Percentiles rank a stretch among this genome's conserved stretches.
phyloP scores from a whole-genome alignment of 371 early-diverging fungal species.

The Saksenaea oblongispora region DNA sequence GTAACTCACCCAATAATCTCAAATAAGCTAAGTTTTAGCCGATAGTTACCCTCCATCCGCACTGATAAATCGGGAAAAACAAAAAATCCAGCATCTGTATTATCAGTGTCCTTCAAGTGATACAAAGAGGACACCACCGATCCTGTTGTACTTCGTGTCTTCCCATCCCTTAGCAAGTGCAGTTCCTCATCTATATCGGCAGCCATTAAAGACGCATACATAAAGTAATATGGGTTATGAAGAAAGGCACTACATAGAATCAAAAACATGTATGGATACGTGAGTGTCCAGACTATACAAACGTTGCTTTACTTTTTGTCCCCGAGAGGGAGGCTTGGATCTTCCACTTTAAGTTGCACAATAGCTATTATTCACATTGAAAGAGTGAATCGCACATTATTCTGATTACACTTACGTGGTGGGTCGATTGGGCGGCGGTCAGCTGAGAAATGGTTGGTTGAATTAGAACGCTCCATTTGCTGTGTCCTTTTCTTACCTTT shows the following conservation, averaged over 20 bases:
- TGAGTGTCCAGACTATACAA: neutral
- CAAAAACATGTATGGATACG: neutral
- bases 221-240: constrained; percentile 86
- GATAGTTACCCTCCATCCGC: constrained; percentile 87
- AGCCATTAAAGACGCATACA: constrained; percentile 79
- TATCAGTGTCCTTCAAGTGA: constrained; percentile 83
- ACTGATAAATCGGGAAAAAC: constrained; percentile 95
- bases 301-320: constrained; percentile 34
- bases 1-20: constrained; percentile 77
- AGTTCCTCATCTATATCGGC: constrained; percentile 70
- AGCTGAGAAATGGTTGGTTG: constrained; percentile 48
- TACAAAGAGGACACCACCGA: constrained; percentile 91
- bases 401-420: constrained; percentile 57
- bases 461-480: neutral
- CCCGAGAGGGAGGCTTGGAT: constrained; percentile 41
- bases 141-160: constrained; percentile 77
- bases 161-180: constrained; percentile 73
- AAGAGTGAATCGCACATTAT: neutral
- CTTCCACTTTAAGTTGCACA: constrained; percentile 73
- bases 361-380: constrained; percentile 53
- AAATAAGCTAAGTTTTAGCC: constrained; percentile 88
- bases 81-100: constrained; percentile 92
- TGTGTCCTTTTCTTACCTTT: constrained; percentile 60
- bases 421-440: constrained; percentile 95
- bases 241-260: constrained; percentile 57